Evolutionary conservation across 106 monocot species (phyloP).

Genomic region (Dioscorea alata): DNA sequence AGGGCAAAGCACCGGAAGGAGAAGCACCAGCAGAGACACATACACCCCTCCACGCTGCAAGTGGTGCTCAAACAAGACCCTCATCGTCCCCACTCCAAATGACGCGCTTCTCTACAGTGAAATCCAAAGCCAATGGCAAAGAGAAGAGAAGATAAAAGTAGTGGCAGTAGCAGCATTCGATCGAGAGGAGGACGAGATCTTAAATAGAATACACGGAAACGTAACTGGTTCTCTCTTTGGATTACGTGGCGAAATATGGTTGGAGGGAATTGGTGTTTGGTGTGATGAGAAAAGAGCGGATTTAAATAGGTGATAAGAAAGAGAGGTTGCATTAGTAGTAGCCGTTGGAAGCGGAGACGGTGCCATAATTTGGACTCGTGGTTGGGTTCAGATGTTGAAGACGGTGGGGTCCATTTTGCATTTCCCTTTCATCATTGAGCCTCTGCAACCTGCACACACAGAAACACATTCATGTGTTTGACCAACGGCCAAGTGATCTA

Average conservation of each 20-base stretch:
- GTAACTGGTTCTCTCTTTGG: too few relatives aligned
- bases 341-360: neutral
- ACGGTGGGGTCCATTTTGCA: neutral
- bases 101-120: neutral
- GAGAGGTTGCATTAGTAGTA: too few relatives aligned
- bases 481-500: too few relatives aligned
- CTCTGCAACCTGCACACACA: too few relatives aligned
- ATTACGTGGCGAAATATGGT: neutral
- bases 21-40: slow-evolving; percentile 31
- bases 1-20: slow-evolving; percentile 51
- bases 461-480: too few relatives aligned
- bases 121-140: neutral
- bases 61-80: slow-evolving; percentile 16
- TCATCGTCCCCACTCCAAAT: slow-evolving; percentile 2
- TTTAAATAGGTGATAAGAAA: too few relatives aligned
- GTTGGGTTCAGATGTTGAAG: neutral
- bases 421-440: too few relatives aligned
- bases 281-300: neutral
- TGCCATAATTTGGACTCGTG: neutral
- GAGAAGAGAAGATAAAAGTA: too few relatives aligned
- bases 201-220: too few relatives aligned
- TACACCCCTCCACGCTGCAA: slow-evolving; percentile 15
- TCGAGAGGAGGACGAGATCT: too few relatives aligned
- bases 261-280: neutral
- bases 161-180: too few relatives aligned